Evolutionary conservation across 306 rosid species (phyloP), one percentile per base, ranked within the genome.

Genomic region (Quillaja saponaria): DNA sequence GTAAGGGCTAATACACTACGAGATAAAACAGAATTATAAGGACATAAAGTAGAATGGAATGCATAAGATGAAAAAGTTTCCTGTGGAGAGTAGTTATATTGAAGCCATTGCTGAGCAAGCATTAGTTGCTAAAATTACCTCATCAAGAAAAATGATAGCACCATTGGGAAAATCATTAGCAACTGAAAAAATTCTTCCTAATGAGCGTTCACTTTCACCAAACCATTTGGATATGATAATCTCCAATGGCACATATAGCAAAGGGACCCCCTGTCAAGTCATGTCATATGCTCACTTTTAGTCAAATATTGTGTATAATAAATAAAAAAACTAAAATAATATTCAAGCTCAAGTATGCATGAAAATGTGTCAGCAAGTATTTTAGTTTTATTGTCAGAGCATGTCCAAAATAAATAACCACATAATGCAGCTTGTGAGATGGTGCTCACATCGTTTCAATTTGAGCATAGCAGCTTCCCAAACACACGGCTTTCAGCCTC

Each of bases 211-310:
- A 55, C 97, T 91, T 84, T 91, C 95, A 79, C 96, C 96, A 1
- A 84, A 86, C 72, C 76, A 88, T 67, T 91, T 91, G 20, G 97
- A 88, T 86, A 91, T 54, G 63, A 91, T 68, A 38, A 76, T 82
- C 82, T 91, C 97, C 54, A 91, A 90, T 40, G 96, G 96, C 64
- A 91, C 91, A 38, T 91, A 91, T 20, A 91, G 61, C 81, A 88
- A 74, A 8, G 96, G 96, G 62, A 84, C 76, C 17, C 88, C 97
- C 97, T 88, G 91, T 64, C 66, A 82, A 53, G 76, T 25, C 49
- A 78, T 34, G 46, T n/a, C 8, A 52, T 28, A 47, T 20, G 40
- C 34, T 20, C 45, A 63, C 67, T 47, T 74, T 73, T 60, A 67
- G 65, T 66, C 67, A 50, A 7, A n/a, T n/a, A n/a, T 28, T 17